Conservation (phyloP, 164 flowering plant species). For the Sextonia rubra region DNA sequence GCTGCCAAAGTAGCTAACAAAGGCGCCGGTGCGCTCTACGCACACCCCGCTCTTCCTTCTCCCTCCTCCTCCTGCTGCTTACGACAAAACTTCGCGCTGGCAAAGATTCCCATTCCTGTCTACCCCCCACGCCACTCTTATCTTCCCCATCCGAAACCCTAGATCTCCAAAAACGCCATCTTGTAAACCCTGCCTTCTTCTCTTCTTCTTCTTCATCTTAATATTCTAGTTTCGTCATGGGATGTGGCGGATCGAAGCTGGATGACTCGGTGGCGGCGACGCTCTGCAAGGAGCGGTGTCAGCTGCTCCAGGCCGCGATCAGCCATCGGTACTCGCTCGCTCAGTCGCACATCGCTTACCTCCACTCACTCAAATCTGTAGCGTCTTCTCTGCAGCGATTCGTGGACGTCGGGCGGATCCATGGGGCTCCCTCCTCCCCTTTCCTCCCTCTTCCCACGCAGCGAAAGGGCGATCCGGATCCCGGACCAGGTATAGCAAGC, state of each 20-base stretch:
- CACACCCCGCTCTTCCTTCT: background rate
- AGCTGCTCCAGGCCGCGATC: slow-evolving; percentile 37
- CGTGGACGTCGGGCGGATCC: slow-evolving; percentile 19
- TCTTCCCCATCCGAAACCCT: background rate
- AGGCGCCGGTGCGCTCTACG: too few relatives aligned
- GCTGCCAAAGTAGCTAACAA: too few relatives aligned
- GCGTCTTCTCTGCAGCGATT: slow-evolving; percentile 32
- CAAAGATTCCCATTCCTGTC: background rate
- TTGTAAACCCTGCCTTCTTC: background rate
- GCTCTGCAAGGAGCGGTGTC: slow-evolving; percentile 51
- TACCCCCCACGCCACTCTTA: background rate
- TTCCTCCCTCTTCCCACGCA: slow-evolving; percentile 14
- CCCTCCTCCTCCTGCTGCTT: background rate
- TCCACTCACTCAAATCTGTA: slow-evolving; percentile 27
- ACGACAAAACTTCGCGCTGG: background rate
- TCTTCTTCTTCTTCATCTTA: background rate
- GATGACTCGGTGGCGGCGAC: slow-evolving; percentile 46
- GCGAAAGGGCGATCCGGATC: slow-evolving; percentile 16
- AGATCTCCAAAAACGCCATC: background rate
- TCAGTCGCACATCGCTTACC: slow-evolving; percentile 35
- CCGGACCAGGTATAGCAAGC: background rate
- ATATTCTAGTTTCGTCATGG: slow-evolving; percentile 28
- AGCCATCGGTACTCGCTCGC: slow-evolving; percentile 32
- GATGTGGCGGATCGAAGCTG: slow-evolving; percentile 44
- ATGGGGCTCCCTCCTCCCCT: slow-evolving; percentile 12